Conservation (phyloP, 2,329 filamentous ascomycete genomes). For the Sclerotinia nivalis region DNA sequence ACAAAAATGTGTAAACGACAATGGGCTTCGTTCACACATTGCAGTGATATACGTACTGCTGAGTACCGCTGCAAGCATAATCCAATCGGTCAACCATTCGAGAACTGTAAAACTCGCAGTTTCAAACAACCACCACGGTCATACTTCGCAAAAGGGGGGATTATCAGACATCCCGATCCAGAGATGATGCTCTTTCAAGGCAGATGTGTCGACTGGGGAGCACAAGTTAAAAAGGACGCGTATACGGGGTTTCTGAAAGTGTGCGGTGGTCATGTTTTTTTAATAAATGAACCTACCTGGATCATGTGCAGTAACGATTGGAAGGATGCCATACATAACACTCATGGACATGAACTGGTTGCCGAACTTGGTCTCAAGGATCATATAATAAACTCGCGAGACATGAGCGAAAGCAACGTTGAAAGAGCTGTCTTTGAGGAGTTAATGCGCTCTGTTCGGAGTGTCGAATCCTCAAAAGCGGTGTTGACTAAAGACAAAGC, state of each 20-base stretch:
- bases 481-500: background rate
- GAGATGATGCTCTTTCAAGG: background rate
- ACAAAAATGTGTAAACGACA: slow-evolving; percentile 4
- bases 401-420: too few relatives aligned
- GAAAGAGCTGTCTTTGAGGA: too few relatives aligned
- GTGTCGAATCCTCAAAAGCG: background rate
- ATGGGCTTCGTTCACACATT: background rate
- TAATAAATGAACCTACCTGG: background rate
- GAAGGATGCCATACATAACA: background rate
- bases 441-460: too few relatives aligned
- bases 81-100: background rate
- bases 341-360: background rate
- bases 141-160: too few relatives aligned
- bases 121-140: background rate
- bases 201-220: slow-evolving; percentile 2
- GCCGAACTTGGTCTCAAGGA: background rate
- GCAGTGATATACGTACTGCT: background rate
- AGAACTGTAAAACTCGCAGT: background rate
- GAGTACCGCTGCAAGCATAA: background rate
- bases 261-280: too few relatives aligned
- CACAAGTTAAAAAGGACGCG: background rate
- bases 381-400: too few relatives aligned
- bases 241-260: too few relatives aligned
- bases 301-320: background rate
- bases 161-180: background rate